Evolutionary conservation across 2,329 filamentous ascomycete genomes (phyloP), one percentile per base, ranked within the genome.

Genomic region (Esteya vermicola): DNA sequence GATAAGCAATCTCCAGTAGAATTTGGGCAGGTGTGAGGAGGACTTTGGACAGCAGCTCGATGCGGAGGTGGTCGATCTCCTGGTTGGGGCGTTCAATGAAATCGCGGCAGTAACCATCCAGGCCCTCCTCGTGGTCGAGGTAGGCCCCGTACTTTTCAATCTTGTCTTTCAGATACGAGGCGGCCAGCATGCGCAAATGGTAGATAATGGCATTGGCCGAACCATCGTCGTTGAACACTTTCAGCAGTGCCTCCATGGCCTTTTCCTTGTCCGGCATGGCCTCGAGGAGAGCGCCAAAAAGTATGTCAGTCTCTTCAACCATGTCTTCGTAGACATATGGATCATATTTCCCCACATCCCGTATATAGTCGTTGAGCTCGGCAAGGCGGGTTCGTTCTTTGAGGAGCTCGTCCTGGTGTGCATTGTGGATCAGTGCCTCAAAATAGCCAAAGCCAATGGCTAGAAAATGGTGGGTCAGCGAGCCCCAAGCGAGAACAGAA

Each of bases 381-480:
- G 69, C 74, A 40, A 96, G 68, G 27, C 89, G 79, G 20, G 70
- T 68, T 42, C 77, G 65, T 59, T 96, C 89, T 48, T 70, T 70
- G 27, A 78, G 67, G 43, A 93, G 66, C 49, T 77, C 74, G 46
- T 64, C 63, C 42, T 65, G 63, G 55, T 85, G 77, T 50, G 75
- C 76, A 35, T 72, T 63, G 47, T 75, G 73, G 51, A 89, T 67
- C 40, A 96, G 69, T 34, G 77, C 80, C 60, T 98, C 91, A 55
- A 93, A 94, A 59, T 95, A 96, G 48, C 78, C 79, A 59, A 93
- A 98, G 20, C 80, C 86, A 55, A 94, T 82, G 38, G 89, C 91
- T 96, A 57, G 30, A 10, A 5, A 19, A 22, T 18, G 13, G 7
- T 13, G 20, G 20, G 8, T 9, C 12, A 14, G 16, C 22, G 1